Base-by-base conservation (phyloP, 345 rosid species). In the Fremontodendron californicum region DNA sequence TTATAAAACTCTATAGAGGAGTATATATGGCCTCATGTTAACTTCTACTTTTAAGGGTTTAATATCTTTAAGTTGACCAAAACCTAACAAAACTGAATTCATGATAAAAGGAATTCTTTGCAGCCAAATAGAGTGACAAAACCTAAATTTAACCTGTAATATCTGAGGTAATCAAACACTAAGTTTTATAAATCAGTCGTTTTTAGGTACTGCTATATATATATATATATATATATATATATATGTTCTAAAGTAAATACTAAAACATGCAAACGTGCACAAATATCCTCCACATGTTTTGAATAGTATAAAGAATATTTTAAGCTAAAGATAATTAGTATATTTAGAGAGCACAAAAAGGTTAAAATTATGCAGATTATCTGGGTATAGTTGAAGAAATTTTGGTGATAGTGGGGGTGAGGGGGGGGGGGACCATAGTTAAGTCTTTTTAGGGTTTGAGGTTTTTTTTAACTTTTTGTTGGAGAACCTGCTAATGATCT, bases 361-460 rank as follows among this genome's bases (percentile, higher is more conserved):
- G 64, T 11, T 61, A 16, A 35, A 63, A 63, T n/a, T n/a, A n/a
- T 35, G 43, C 43, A 33, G 43, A 31, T 33, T 33, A 16, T 62
- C 23, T 6, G 35, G 48, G 51, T 21, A 21, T 21, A 42, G 72
- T 46, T 70, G 58, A 48, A 42, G 74, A 54, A 54, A 49, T 49
- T 31, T 18, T 18, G 42, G 74, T 48, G 74, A 48, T 46, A 70
- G 74, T 70, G 74, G 72, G 21, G 35, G 52, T 6, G 19, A 0
- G 25, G 11, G 10, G 4, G 3, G 55, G 40, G 73, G 73, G 73
- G 73, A 46, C 57, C 74, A 16, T 46, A 39, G 15, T 69, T 46
- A 69, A 29, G 58, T 70, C 74, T 70, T 70, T 68, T 46, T 45
- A 46, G 73, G 57, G 73, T 45, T 69, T 69, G 15, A 25, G 33